Conservation (phyloP, 169 alveolate species). For the Plasmodium knowlesi region DNA sequence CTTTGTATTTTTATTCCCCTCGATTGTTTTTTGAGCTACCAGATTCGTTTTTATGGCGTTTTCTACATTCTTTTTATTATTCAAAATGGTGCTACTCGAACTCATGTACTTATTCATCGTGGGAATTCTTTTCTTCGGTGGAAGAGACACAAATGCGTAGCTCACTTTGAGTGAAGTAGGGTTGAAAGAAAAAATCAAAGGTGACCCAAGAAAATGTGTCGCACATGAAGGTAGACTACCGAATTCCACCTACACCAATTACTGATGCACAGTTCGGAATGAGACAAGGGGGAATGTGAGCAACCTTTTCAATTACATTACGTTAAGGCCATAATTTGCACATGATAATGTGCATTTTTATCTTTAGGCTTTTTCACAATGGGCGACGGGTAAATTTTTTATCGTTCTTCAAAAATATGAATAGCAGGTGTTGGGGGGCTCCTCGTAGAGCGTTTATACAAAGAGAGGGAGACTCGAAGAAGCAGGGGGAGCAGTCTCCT, state of each 20-base stretch:
- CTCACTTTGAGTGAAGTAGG: not conserved
- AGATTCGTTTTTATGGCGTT: slow-evolving; percentile 16
- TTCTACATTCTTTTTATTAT: slow-evolving; percentile 29
- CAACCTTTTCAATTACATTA: not conserved
- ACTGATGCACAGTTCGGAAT: not conserved
- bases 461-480: not conserved
- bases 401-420: not conserved
- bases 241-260: not conserved
- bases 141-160: not conserved
- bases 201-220: not conserved
- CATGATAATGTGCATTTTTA: not conserved
- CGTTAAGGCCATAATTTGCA: not conserved
- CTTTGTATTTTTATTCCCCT: not conserved
- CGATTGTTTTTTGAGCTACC: not conserved
- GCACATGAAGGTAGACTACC: not conserved
- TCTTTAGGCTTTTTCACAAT: not conserved
- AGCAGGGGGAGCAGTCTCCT: not conserved
- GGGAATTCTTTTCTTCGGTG: not conserved
- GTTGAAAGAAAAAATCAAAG: not conserved
- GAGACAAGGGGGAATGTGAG: not conserved
- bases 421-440: not conserved
- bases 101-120: slow-evolving; percentile 66
- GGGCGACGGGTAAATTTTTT: not conserved
- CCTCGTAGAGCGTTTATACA: not conserved
- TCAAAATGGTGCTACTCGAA: slow-evolving; percentile 57